Evolutionary conservation across 78 protist species (phyloP).

Genomic region (Dictyostelium firmibasis): DNA sequence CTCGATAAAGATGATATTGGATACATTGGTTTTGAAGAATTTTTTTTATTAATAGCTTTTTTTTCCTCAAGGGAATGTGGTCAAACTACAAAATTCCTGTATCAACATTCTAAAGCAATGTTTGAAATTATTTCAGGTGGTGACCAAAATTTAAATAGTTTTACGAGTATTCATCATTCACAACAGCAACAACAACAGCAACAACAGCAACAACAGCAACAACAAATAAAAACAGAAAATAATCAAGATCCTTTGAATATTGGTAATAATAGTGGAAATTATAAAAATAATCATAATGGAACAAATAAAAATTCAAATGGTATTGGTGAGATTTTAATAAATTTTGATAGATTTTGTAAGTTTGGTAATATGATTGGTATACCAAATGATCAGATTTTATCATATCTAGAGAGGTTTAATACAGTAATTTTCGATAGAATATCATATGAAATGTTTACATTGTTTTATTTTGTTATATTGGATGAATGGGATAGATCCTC

Average conservation of each 20-base stretch:
- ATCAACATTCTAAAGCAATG: slow-evolving; percentile 57
- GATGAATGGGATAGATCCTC: slow-evolving; percentile 68
- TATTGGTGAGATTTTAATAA: not conserved
- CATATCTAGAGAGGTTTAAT: slow-evolving; percentile 38
- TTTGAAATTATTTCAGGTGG: slow-evolving; percentile 51
- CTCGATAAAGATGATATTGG: slow-evolving; percentile 52
- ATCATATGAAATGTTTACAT: slow-evolving; percentile 35
- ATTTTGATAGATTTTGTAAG: slow-evolving; percentile 58
- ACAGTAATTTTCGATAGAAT: slow-evolving; percentile 50
- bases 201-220: not conserved
- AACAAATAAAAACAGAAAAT: not conserved
- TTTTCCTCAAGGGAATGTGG: slow-evolving; percentile 46
- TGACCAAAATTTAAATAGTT: not conserved
- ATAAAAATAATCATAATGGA: slow-evolving; percentile 1
- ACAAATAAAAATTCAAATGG: not conserved
- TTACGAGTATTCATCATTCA: not conserved
- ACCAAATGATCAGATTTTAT: slow-evolving; percentile 41
- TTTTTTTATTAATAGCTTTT: slow-evolving; percentile 41
- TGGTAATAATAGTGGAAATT: not conserved
- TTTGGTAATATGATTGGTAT: slow-evolving; percentile 57
- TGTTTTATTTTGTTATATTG: slow-evolving; percentile 64
- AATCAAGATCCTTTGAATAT: not conserved
- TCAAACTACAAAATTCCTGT: slow-evolving; percentile 64
- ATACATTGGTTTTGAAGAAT: slow-evolving; percentile 60
- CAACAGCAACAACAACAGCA: not conserved